Conservation (phyloP, 2,329 filamentous ascomycete genomes). For the Scopulariopsis brevicaulis region DNA sequence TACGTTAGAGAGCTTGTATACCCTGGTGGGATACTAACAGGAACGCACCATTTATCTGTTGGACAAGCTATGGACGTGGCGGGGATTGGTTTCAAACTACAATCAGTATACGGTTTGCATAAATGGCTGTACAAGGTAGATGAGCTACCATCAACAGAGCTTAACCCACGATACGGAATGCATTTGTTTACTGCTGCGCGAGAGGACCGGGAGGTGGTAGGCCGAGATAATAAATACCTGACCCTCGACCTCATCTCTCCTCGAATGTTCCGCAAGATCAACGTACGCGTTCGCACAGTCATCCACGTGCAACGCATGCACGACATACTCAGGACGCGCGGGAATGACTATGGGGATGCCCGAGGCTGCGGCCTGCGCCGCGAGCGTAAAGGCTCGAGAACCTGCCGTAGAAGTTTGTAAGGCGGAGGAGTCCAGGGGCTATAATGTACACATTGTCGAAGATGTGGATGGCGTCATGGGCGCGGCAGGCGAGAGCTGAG, state of each 20-base stretch:
- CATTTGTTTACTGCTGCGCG: conserved; percentile 39
- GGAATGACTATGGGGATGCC: background rate
- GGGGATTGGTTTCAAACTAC: background rate
- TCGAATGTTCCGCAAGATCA: background rate
- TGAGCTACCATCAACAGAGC: conserved; percentile 23
- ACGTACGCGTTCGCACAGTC: background rate
- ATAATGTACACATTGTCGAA: background rate
- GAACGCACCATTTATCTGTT: conserved; percentile 19
- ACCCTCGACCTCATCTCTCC: background rate
- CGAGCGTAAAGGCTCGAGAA: background rate
- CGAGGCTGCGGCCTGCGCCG: no score
- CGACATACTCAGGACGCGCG: background rate
- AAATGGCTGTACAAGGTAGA: conserved; percentile 48
- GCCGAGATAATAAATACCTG: conserved; percentile 22
- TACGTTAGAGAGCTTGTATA: conserved; percentile 11
- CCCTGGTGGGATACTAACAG: conserved; percentile 21
- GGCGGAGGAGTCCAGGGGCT: background rate
- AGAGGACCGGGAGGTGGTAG: conserved; percentile 41
- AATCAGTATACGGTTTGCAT: conserved; percentile 19
- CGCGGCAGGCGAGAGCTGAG: background rate
- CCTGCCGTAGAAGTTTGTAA: background rate
- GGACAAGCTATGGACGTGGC: conserved; percentile 5
- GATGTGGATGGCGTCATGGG: conserved; percentile 1
- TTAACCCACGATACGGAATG: conserved; percentile 31
- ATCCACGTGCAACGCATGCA: background rate